Percentiles rank a stretch among this genome's conserved stretches.
Evolutionary conservation across 2,329 filamentous ascomycete species (phyloP).

Genomic region (Trichoderma endophyticum): DNA sequence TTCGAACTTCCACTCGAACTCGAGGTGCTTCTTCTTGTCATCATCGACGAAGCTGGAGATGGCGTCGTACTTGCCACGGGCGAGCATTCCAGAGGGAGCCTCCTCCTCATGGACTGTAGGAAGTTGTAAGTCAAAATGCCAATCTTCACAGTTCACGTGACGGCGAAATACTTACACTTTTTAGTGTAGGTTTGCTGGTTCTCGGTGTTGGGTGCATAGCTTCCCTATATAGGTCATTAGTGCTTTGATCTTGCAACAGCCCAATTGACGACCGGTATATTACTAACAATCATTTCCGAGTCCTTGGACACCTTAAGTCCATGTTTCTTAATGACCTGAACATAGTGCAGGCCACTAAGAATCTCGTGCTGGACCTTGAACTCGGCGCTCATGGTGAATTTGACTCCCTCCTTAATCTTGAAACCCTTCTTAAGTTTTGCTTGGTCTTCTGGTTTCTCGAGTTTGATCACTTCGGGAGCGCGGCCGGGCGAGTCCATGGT

Average conservation of each 20-base stretch:
- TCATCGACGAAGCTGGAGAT: constrained; percentile 91
- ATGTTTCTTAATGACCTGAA: constrained; percentile 90
- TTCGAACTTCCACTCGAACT: constrained; percentile 95
- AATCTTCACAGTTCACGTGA: neutral
- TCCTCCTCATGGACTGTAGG: constrained; percentile 79
- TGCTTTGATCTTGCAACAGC: neutral
- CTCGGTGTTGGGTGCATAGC: constrained; percentile 88
- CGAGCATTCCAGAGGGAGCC: constrained; percentile 86
- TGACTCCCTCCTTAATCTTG: constrained; percentile 92
- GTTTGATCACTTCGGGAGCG: neutral
- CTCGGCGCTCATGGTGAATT: constrained; percentile 88
- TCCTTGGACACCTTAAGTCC: constrained; percentile 86
- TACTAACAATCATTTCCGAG: constrained; percentile 92
- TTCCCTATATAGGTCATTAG: constrained; percentile 59
- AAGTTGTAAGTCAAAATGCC: constrained; percentile 13
- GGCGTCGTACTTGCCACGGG: constrained; percentile 86
- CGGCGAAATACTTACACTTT: constrained; percentile 68
- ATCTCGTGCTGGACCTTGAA: constrained; percentile 98
- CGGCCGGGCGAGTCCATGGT: constrained; percentile 84
- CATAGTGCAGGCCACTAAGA: constrained; percentile 89
- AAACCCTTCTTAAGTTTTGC: constrained; percentile 80
- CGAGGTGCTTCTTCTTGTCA: constrained; percentile 83
- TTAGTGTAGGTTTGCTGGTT: constrained; percentile 84
- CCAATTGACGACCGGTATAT: neutral
- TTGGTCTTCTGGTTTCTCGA: constrained; percentile 51